Evolutionary conservation across 305 asterid species (phyloP).

Genomic region (Solanum hybrid): DNA sequence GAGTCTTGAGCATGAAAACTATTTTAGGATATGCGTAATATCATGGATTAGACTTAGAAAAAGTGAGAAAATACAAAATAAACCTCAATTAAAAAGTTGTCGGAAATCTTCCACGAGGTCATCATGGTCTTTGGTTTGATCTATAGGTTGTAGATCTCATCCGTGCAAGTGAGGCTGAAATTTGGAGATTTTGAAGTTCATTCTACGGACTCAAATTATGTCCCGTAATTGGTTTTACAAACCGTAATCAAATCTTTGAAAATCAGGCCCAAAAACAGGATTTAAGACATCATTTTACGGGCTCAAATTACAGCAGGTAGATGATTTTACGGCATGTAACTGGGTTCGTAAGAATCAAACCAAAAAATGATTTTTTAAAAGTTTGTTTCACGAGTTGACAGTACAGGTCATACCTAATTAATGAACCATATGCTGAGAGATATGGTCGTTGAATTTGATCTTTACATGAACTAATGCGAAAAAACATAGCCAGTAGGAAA

Average conservation of each 20-base stretch:
- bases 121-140: background rate
- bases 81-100: background rate
- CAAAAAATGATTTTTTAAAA: too few relatives aligned
- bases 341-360: background rate
- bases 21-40: background rate
- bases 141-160: background rate
- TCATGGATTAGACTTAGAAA: background rate
- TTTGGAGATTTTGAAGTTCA: background rate
- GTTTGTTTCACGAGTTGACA: background rate
- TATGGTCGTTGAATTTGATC: background rate
- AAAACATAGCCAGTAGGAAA: background rate
- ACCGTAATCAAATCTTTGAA: background rate
- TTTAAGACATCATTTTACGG: background rate
- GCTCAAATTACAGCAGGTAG: background rate
- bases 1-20: too few relatives aligned
- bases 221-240: background rate
- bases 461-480: background rate
- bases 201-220: background rate
- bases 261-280: background rate
- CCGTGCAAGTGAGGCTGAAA: background rate
- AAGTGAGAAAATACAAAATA: too few relatives aligned
- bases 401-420: background rate
- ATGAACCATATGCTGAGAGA: background rate
- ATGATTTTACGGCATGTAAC: background rate
- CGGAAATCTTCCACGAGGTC: background rate